Conservation (phyloP, 352 stramenopile species). For the Thraustotheca clavata region DNA sequence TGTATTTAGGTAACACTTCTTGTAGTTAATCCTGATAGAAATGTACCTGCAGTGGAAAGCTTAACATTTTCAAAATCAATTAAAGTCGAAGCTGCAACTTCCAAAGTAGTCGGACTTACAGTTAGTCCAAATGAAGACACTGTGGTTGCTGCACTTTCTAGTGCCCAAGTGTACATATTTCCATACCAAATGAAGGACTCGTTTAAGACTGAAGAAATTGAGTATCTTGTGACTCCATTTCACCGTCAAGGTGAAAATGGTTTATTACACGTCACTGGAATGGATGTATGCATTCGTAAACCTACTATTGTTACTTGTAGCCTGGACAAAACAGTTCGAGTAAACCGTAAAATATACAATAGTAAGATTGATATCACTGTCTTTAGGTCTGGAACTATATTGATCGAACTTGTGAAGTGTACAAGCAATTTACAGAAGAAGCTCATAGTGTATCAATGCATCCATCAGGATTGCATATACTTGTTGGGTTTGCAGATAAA, state of each 20-base stretch:
- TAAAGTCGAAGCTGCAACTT: slow-evolving; percentile 42
- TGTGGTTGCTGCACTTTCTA: slow-evolving; percentile 54
- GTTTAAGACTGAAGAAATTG: slow-evolving; percentile 54
- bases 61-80: slow-evolving; percentile 24
- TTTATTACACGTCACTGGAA: slow-evolving; percentile 60
- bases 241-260: slow-evolving; percentile 55
- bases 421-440: slow-evolving; percentile 85
- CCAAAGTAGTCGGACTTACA: slow-evolving; percentile 39
- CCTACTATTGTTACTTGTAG: slow-evolving; percentile 86
- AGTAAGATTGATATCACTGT: neutral
- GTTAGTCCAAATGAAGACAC: slow-evolving; percentile 72
- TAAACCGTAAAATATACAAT: neutral
- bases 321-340: slow-evolving; percentile 79
- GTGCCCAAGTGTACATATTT: slow-evolving; percentile 57
- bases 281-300: slow-evolving; percentile 91
- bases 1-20: slow-evolving; percentile 9
- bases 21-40: slow-evolving; percentile 12
- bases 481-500: slow-evolving; percentile 88
- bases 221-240: slow-evolving; percentile 61
- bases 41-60: neutral
- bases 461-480: slow-evolving; percentile 82
- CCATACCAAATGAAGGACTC: slow-evolving; percentile 41
- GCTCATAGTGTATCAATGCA: slow-evolving; percentile 85
- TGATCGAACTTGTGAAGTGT: slow-evolving; percentile 77
- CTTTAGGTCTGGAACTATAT: slow-evolving; percentile 89